phyloP scores from a whole-genome alignment of 306 rosid genomes.

The Astragalus glycyphyllos region DNA sequence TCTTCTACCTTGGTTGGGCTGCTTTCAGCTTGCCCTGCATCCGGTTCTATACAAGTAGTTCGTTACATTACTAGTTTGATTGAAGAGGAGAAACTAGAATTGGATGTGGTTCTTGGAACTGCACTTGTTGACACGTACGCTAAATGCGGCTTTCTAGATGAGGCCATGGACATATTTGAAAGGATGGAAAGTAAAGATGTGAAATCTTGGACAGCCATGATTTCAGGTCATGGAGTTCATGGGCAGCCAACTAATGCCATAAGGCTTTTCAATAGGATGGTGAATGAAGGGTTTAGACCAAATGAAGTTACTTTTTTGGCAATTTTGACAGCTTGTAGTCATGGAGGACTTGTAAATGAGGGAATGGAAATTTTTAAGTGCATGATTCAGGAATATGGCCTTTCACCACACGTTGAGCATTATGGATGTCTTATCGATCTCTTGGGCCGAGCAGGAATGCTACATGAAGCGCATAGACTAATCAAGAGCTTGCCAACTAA shows the following conservation, averaged over 20 bases:
- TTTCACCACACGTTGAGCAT: conserved; percentile 67
- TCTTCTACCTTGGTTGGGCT: conserved; percentile 68
- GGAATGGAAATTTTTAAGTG: conserved; percentile 60
- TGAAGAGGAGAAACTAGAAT: conserved; percentile 56
- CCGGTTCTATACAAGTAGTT: conserved; percentile 53
- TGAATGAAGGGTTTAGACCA: conserved; percentile 60
- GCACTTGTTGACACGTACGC: conserved; percentile 71
- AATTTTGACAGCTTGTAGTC: conserved; percentile 68
- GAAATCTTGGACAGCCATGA: conserved; percentile 78
- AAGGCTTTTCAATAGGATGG: conserved; percentile 58
- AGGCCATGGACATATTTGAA: conserved; percentile 61
- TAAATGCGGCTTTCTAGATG: conserved; percentile 70
- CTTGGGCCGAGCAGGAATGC: conserved; percentile 77
- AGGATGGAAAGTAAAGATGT: conserved; percentile 69
- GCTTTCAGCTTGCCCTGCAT: conserved; percentile 68
- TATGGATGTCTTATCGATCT: conserved; percentile 77
- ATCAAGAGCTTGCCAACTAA: conserved; percentile 62
- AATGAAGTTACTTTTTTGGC: conserved; percentile 72
- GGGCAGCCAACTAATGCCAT: conserved; percentile 64
- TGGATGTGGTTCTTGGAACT: conserved; percentile 73
- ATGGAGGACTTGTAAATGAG: conserved; percentile 70
- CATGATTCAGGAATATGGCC: conserved; percentile 60
- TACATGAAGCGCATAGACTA: conserved; percentile 67
- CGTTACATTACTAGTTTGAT: conserved; percentile 47
- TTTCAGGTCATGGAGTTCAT: conserved; percentile 67